Conservation (phyloP, 148 eudicot species). For the Gaultheria prostrata region DNA sequence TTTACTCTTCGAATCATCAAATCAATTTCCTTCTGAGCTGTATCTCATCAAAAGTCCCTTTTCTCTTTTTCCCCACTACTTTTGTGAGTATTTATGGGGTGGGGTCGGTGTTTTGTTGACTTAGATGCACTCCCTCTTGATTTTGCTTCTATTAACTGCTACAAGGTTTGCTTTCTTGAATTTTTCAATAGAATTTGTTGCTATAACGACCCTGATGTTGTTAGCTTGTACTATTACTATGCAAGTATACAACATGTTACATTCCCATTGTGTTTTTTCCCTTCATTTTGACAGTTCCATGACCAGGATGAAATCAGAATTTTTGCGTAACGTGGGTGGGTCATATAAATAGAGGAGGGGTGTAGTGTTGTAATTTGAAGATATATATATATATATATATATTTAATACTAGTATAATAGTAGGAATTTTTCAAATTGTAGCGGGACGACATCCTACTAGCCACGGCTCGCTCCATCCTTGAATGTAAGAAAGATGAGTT, state of each 20-base stretch:
- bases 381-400: no score
- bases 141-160: neutral
- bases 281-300: no score
- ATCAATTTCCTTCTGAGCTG: neutral
- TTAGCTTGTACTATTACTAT: neutral
- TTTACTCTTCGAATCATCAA: no score
- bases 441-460: no score
- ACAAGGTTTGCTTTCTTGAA: neutral
- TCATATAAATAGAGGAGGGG: no score
- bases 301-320: no score
- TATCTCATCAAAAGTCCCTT: neutral
- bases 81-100: conserved; percentile 3
- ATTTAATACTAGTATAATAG: no score
- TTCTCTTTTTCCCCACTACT: neutral
- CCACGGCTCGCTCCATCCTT: no score
- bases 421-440: no score
- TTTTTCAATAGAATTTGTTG: neutral
- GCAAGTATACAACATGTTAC: neutral
- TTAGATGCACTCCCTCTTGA: conserved; percentile 5
- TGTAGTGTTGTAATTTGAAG: no score
- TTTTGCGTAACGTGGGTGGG: no score
- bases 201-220: neutral
- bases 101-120: conserved; percentile 21
- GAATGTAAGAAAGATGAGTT: no score
- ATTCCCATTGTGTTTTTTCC: neutral